Evolutionary conservation across 352 stramenopile species (phyloP), one percentile per base, ranked within the genome.

Genomic region (Aphanomyces stellatus): DNA sequence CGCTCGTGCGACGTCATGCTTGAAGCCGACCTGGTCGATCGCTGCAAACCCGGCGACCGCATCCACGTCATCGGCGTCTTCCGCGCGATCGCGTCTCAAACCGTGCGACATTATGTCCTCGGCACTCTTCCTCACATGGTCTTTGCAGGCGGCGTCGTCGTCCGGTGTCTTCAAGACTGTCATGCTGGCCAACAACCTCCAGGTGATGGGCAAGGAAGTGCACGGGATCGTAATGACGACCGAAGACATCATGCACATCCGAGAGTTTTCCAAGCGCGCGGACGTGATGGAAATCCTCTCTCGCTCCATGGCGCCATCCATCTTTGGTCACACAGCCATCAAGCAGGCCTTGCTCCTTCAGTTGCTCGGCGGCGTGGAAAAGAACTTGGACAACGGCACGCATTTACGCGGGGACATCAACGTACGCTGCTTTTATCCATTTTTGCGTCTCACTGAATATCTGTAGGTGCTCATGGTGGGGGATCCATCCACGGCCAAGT

Each of bases 401-500:
- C 97, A 99, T 86, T 87, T 99, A 48, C 93, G 98, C 85, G 98
- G 98, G 76, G 98, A 99, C 74, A 98, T 99, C 67, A 99, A 99
- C 72, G 83, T 94, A 59, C 72, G 80, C n/a, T n/a, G 46, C 42
- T 22, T 8, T 43, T 42, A 62, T 73, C 27, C 35, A 42, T 51
- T 71, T 30, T 46, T 19, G 48, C n/a, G 48, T 10, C 34, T 67
- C 53, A 11, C 22, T 62, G 41, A 13, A n/a, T n/a, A n/a, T 25
- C 10, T 43, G 22, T 66, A 93, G 82, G 81, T 93, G n/a, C 78
- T 95, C 55, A 93, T 96, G 84, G 97, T 99, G 22, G 98, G 97
- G 24, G 97, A 99, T 82, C 98, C 98, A 7, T 99, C 93, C 30
- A 99, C 96, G 19, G 97, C 97, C 31, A 99, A 99, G 79, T 98